Base-by-base conservation (phyloP, 768 basidiomycete species). In the Leccinum incarnatum region DNA sequence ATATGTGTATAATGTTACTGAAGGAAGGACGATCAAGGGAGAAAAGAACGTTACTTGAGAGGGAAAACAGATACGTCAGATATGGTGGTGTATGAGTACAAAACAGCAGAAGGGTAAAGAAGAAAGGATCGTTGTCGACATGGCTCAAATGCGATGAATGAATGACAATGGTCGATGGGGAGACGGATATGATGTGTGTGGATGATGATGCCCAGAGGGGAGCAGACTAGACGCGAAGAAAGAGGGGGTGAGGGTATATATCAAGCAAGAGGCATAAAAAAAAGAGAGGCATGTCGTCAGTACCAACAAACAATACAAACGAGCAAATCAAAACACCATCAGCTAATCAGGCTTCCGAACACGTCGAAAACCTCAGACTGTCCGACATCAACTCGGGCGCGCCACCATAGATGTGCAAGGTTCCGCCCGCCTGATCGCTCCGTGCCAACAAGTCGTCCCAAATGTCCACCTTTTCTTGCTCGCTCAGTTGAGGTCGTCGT, bases 371-470 rank as follows among this genome's bases (percentile, higher is more conserved):
- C 8, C 77, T 72, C 27, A 79, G 51, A 27, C 57, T 72, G 58
- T 81, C 81, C 55, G 81, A 80, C 65, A 80, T 66, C 54, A 83
- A 71, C 19, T 74, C 76, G 5, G 29, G 59, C 21, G 57, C 50
- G 19, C 42, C 42, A 8, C 77, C 75, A 10, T 64, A 57, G 6
- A 91, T 67, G 63, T 84, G 87, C 55, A 91, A 67, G 54, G 90
- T 92, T 47, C 90, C 90, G 1, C 90, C 90, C 1, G 90, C 90
- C 53, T 73, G 72, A 45, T 79, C 86, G 65, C 89, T 90, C 63
- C 81, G 77, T 67, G 82, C 79, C 59, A 91, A 71, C 55, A 91
- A 65, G 59, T 85, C 85, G 56, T 88, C 81, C 89, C 88, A 91
- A 65, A 81, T 82, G 12, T 80, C 82, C 7, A 80, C 79, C 75